Evolutionary conservation across 2,329 filamentous ascomycete species (phyloP).

Genomic region (Claviceps sp.): DNA sequence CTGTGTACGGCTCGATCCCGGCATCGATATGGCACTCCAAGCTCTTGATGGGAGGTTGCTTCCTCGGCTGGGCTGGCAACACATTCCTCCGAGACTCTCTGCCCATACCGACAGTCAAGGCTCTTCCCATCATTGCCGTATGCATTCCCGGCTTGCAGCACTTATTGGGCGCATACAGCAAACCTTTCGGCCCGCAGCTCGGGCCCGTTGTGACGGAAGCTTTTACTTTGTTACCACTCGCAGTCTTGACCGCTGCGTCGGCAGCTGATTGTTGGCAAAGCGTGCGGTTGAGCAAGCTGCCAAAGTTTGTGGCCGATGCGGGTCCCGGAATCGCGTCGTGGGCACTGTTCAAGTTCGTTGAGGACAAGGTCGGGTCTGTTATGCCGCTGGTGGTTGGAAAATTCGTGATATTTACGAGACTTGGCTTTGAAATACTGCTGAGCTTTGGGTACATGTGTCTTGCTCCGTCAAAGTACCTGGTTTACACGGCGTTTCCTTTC

Average conservation of each 20-base stretch:
- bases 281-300: constrained; percentile 40
- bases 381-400: constrained; percentile 43
- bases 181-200: constrained; percentile 48
- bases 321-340: constrained; percentile 54
- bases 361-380: constrained; percentile 25
- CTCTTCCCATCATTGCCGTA: constrained; percentile 61
- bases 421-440: constrained; percentile 58
- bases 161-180: constrained; percentile 55
- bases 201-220: constrained; percentile 67
- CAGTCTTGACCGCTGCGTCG: constrained; percentile 49
- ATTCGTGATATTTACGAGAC: constrained; percentile 51
- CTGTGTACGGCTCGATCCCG: constrained; percentile 79
- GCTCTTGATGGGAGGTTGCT: constrained; percentile 51
- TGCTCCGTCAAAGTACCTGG: constrained; percentile 54
- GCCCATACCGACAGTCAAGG: constrained; percentile 32
- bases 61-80: constrained; percentile 60
- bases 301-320: constrained; percentile 47
- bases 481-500: constrained; percentile 58
- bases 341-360: constrained; percentile 44
- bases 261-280: constrained; percentile 52
- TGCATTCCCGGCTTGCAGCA: constrained; percentile 64
- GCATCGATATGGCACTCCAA: constrained; percentile 57
- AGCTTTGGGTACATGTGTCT: constrained; percentile 51
- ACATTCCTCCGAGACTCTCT: constrained; percentile 34
- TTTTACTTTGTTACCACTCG: constrained; percentile 57